Evolutionary conservation across 1,284 basidiomycete species (phyloP).

Genomic region (Cryptococcus hybrid): DNA sequence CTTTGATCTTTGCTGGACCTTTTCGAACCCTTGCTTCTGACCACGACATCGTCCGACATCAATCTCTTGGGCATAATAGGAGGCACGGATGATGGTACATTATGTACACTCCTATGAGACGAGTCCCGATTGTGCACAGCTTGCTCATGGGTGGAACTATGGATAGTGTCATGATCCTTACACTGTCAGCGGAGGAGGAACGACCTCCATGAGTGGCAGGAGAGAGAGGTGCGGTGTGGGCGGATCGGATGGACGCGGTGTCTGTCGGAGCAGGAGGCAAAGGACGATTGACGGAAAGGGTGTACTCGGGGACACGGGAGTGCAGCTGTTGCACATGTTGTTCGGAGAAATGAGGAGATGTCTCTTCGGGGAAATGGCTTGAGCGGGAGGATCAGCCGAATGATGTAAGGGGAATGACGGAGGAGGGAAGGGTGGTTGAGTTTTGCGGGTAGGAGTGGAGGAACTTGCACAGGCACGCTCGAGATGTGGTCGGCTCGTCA

Average conservation of each 20-base stretch:
- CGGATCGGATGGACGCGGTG: neutral
- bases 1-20: neutral
- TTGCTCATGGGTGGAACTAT: too few species aligned
- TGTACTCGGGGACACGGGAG: too few species aligned
- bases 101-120: neutral
- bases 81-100: neutral
- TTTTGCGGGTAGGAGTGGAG: neutral
- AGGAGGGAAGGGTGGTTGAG: neutral
- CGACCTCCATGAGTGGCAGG: too few species aligned
- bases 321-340: too few species aligned
- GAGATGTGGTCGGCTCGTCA: neutral
- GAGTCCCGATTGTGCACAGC: neutral
- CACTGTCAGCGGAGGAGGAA: too few species aligned
- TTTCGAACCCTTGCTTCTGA: neutral
- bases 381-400: neutral
- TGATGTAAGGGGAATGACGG: neutral
- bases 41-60: too few species aligned
- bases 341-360: too few species aligned
- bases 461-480: neutral
- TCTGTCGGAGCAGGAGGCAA: neutral
- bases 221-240: too few species aligned
- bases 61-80: too few species aligned
- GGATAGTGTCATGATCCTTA: too few species aligned
- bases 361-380: too few species aligned
- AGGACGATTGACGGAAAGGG: neutral